Conservation (phyloP, 1,139 yeast species). For the Saccharomyces hybrid region DNA sequence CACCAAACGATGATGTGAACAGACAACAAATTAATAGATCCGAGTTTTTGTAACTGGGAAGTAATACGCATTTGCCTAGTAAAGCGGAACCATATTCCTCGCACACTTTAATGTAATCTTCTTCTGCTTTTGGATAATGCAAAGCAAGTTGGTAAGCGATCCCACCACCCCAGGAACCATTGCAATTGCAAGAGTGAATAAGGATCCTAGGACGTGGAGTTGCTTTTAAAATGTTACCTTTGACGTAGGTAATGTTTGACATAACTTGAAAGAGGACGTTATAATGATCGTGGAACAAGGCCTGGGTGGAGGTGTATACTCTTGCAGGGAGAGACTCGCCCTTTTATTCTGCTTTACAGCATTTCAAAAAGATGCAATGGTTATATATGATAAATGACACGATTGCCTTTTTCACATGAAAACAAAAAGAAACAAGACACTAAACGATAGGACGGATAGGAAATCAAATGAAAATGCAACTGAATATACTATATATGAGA, state of each 20-base stretch:
- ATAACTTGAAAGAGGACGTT: background rate
- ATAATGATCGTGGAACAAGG: background rate
- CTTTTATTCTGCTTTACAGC: background rate
- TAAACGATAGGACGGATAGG: background rate
- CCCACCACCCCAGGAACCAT: conserved; percentile 83
- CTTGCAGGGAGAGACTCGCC: background rate
- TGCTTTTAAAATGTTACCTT: conserved; percentile 18
- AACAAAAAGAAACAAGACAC: background rate
- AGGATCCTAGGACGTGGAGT: conserved; percentile 17
- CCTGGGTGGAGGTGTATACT: background rate
- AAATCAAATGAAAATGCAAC: background rate
- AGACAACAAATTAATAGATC: conserved; percentile 22
- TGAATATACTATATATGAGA: background rate
- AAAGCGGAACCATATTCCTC: conserved; percentile 17
- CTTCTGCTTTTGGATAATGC: conserved; percentile 23
- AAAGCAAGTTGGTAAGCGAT: conserved; percentile 34
- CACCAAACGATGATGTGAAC: conserved; percentile 25
- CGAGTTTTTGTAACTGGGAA: conserved; percentile 19
- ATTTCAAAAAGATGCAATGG: background rate
- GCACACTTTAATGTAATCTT: conserved; percentile 22
- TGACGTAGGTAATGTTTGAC: conserved; percentile 15
- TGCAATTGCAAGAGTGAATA: conserved; percentile 68
- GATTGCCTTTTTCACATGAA: background rate
- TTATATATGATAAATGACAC: background rate
- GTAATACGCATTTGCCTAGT: conserved; percentile 21